Evolutionary conservation across 228 moss, liverwort and hornwort genomes (phyloP), one percentile per base, ranked within the genome.

Genomic region (Sphagnum magellanicum): DNA sequence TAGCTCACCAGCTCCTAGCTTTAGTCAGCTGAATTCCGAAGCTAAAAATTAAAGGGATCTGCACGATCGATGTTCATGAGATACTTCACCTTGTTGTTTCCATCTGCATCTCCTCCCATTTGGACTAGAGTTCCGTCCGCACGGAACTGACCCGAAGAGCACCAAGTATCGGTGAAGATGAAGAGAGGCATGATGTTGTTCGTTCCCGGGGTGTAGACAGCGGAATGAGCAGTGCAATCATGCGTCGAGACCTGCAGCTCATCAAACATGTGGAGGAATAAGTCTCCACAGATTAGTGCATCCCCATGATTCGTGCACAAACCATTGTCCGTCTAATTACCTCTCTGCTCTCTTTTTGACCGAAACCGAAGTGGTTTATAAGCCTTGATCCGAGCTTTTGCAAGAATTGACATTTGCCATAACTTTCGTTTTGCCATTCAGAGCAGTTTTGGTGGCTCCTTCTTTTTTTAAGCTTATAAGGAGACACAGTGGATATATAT

Each of bases 161-260:
- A 92, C 88, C 90, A 90, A 0, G 92, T 92, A 60, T 92, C 92
- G 12, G 90, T 79, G 68, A 68, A 77, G 13, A 92, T 6, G 50
- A 83, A 80, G 8, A 92, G 68, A 6, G 92, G 89, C 50, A 90
- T 80, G 46, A 92, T 82, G 62, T 79, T 78, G 74, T 90, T 84
- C 74, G 69, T 75, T 32, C 72, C 79, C 5, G 90, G 88, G 52
- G 84, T 79, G 76, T 73, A 88, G 14, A 92, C 17, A 4, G 90
- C 92, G 4, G 92, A 92, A 60, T 92, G 92, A 14, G 92, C 92
- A 16, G 77, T 84, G 75, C 92, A 92, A 71, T 92, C 92, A 67
- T 92, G 68, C 4, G 60, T 82, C n/a, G 72, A 72, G 0, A 0
- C 14, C 16, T 6, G 63, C 32, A 32, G 32, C 32, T 32, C 32